Conservation (phyloP, 1,284 basidiomycete species). For the Baeospora myosura region DNA sequence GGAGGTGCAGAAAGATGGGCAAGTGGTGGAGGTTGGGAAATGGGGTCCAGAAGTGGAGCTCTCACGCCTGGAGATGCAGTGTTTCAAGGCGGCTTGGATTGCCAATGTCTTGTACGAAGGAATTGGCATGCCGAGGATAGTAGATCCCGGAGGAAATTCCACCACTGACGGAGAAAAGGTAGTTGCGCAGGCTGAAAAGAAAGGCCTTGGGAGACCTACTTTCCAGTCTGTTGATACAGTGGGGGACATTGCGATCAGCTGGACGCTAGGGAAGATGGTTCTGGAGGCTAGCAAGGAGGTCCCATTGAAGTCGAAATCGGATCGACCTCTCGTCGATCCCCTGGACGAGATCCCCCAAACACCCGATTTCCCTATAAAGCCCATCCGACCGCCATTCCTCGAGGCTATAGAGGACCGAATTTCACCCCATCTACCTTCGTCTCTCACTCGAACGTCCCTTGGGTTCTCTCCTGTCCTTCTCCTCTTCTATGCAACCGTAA, state of each 20-base stretch:
- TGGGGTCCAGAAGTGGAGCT: constrained; percentile 74
- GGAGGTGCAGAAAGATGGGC: constrained; percentile 48
- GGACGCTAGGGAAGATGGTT: constrained; percentile 98
- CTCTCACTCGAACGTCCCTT: constrained; percentile 51
- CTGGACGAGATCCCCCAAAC: constrained; percentile 52
- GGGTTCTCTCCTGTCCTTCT: constrained; percentile 64
- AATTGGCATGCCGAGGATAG: constrained; percentile 88
- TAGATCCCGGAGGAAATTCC: constrained; percentile 73
- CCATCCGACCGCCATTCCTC: constrained; percentile 55
- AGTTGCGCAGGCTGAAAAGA: constrained; percentile 65
- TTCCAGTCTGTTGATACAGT: constrained; percentile 94
- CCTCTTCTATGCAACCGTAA: constrained; percentile 42
- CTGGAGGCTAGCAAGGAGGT: constrained; percentile 90
- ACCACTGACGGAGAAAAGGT: constrained; percentile 62
- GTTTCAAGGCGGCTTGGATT: constrained; percentile 99
- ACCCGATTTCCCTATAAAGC: constrained; percentile 44
- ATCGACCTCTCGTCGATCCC: constrained; percentile 59
- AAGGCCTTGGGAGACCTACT: constrained; percentile 70
- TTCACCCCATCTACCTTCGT: constrained; percentile 53
- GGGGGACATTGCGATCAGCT: constrained; percentile 88
- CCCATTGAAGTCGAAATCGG: constrained; percentile 37
- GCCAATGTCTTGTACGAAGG: constrained; percentile 95
- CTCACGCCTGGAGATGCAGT: constrained; percentile 89
- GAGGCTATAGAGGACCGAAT: constrained; percentile 56
- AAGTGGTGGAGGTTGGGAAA: constrained; percentile 55